These are phyloP conservation scores for Sugiyamaella pinicola DNA, from an alignment of 1,139 yeast species.

Conservation along the genomic window DNA sequence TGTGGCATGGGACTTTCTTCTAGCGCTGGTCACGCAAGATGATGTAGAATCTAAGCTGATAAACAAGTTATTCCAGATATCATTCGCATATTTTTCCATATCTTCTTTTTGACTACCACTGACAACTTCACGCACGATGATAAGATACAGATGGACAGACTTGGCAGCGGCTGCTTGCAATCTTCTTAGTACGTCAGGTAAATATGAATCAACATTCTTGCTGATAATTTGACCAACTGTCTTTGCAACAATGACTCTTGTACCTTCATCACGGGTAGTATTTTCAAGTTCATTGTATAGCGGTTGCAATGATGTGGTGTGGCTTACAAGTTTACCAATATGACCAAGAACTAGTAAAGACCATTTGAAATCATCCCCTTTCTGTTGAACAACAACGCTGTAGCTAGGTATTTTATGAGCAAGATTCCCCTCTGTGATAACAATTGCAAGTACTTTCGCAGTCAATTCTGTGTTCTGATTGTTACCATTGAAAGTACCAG, in stretches of 20 bases:
- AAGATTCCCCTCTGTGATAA: slow-evolving; percentile 20
- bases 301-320: slow-evolving; percentile 40
- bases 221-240: slow-evolving; percentile 56
- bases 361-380: slow-evolving; percentile 22
- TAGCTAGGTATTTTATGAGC: slow-evolving; percentile 10
- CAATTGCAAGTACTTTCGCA: slow-evolving; percentile 24
- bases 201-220: slow-evolving; percentile 43
- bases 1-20: neutral
- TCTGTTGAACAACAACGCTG: slow-evolving; percentile 6
- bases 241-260: slow-evolving; percentile 53
- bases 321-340: slow-evolving; percentile 44
- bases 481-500: neutral
- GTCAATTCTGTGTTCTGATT: slow-evolving; percentile 18
- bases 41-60: slow-evolving; percentile 26
- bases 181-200: slow-evolving; percentile 43
- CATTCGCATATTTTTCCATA: slow-evolving; percentile 21
- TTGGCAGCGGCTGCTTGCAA: slow-evolving; percentile 32
- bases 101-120: slow-evolving; percentile 20
- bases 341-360: slow-evolving; percentile 46
- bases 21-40: neutral
- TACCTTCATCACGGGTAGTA: slow-evolving; percentile 43
- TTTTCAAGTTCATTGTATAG: slow-evolving; percentile 37
- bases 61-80: slow-evolving; percentile 37
- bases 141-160: slow-evolving; percentile 35
- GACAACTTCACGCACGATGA: slow-evolving; percentile 48